Evolutionary conservation across 306 rosid species (phyloP), one percentile per base, ranked within the genome.

Genomic region (Quercus suber): DNA sequence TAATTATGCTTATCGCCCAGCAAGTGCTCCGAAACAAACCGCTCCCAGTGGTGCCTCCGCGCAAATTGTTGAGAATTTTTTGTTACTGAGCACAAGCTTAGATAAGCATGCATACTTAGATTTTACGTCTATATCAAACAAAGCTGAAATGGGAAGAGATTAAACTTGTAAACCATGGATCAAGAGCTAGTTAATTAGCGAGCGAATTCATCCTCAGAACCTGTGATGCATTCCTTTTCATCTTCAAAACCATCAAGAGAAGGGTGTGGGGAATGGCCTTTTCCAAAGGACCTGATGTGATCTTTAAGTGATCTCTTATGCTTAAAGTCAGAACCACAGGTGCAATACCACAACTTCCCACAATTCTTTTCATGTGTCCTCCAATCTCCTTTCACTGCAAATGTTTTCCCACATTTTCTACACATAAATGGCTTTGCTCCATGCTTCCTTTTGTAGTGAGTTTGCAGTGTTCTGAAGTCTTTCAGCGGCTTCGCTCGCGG

Each of bases 341-440:
- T 82, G 85, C 99, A 95, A 81, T 88, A 95, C 99, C 99, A 95
- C 1, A 95, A 80, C 85, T 92, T 95, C 18, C 99, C 99, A 71
- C 98, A 94, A 71, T 94, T 94, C 86, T 94, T 94, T 81, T 94
- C 98, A 33, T 94, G 98, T 45, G 98, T 94, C 84, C 98, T 85
- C 98, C 98, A 94, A 59, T 94, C 98, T 9, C 98, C 97, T 86
- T 94, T 94, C 0, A 94, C 97, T 0, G 98, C 98, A 25, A 94
- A 91, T 23, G 94, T 65, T 74, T 92, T 94, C 49, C 88, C 97
- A 82, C 99, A 95, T 83, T 92, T 92, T 58, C 97, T 81, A 35
- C 99, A 95, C 86, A 72, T 80, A 13, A 95, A 95, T 5, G 97
- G 97, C 81, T 92, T 95, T 3, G 90, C 79, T 0, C 99, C 97